Base-by-base conservation (phyloP, 495 filamentous ascomycete species). In the Penicillium coprophilum region DNA sequence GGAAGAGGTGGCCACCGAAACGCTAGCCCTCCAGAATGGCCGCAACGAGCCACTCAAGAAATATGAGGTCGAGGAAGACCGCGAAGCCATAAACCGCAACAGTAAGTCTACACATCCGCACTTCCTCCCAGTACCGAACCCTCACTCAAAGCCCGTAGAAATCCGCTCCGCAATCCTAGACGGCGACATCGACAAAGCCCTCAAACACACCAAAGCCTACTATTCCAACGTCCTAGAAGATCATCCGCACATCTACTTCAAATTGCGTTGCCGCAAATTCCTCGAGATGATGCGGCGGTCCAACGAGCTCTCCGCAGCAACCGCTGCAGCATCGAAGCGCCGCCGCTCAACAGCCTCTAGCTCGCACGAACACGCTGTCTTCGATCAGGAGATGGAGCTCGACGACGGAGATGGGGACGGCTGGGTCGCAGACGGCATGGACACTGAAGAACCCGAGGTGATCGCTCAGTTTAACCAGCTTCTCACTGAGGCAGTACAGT, bases 261-360 rank as follows among this genome's bases (percentile, higher is more conserved):
- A 90, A 53, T 77, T 99, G 46, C 84, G 87, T 55, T 96, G 94
- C 65, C 83, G 91, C 59, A 96, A 93, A 71, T 96, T 97, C 65
- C 84, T 97, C 46, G 94, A 98, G 72, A 96, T 98, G 90, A 93
- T 96, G 60, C 86, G 92, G 23, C 84, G 81, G 54, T 87, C 83
- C 55, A 87, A 85, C 13, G 91, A 96, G 58, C 73, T 88, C 10
- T 82, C 57, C n/a, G 27, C 41, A 2, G 19, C 50, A 17, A 59
- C 51, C 43, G 67, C 57, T 46, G 65, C 62, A 24, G 63, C 72
- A 15, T 61, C 72, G 2, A 77, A 78, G 57, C 68, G 66, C 47
- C 61, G 61, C 13, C 51, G 50, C 5, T 72, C 76, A 23, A 40
- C 69, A 9, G 68, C 70, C 4, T 67, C 71, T 5, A 59, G 61